phyloP scores from a whole-genome alignment of 306 rosid genomes.

The Rosa chinensis region DNA sequence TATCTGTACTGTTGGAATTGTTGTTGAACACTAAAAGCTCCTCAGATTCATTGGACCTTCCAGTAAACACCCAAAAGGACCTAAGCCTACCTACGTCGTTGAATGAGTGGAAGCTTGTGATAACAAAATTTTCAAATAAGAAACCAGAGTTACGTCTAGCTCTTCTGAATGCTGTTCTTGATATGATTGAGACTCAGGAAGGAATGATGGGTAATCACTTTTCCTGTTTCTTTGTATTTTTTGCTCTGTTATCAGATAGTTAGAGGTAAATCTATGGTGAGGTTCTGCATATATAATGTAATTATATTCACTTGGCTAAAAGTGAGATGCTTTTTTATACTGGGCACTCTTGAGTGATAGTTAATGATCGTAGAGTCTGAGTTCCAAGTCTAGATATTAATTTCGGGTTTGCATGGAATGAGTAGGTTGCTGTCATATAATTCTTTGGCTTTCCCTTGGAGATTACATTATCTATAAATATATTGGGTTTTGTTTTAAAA shows the following conservation, averaged over 20 bases:
- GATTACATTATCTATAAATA: not conserved
- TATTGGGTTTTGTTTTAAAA: not conserved
- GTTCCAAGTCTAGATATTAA: not conserved
- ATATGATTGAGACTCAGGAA: slow-evolving; percentile 57
- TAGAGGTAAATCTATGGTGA: not conserved
- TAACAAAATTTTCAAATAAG: slow-evolving; percentile 53
- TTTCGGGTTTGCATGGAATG: not conserved
- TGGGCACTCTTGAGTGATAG: not conserved
- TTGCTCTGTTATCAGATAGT: not conserved
- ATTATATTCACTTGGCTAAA: slow-evolving; percentile 1
- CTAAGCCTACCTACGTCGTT: slow-evolving; percentile 32
- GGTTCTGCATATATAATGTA: not conserved
- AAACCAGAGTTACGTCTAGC: slow-evolving; percentile 74
- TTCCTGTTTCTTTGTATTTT: slow-evolving; percentile 5
- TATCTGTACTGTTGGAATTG: slow-evolving; percentile 62
- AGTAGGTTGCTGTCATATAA: not conserved
- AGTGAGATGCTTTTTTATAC: not conserved
- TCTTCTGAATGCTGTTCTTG: slow-evolving; percentile 70
- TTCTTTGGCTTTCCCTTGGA: not conserved
- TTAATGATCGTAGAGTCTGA: not conserved
- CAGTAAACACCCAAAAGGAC: slow-evolving; percentile 33
- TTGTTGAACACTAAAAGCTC: slow-evolving; percentile 53
- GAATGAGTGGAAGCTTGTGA: slow-evolving; percentile 63
- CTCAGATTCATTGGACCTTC: slow-evolving; percentile 38
- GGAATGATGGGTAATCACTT: slow-evolving; percentile 43